A percentile compares a stretch with the other conserved stretches of the same genome.
Evolutionary conservation across 2,329 filamentous ascomycete genomes (phyloP).

Genomic region (Trichophaea hybrida): DNA sequence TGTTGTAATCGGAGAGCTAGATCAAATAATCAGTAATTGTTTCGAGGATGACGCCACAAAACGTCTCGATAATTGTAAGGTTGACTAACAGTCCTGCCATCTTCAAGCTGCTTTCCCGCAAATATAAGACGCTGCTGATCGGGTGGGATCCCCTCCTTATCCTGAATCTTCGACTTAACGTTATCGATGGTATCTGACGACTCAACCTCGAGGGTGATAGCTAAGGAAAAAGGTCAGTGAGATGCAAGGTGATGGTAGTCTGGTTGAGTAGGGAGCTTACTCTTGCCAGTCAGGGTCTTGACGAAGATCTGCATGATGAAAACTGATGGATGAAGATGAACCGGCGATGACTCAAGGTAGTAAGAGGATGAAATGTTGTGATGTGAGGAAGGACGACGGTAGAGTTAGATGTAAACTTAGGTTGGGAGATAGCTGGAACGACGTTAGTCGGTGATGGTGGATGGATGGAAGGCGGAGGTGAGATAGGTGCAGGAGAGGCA

Average conservation of each 20-base stretch:
- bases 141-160: constrained; percentile 99
- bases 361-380: background rate
- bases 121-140: constrained; percentile 99
- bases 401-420: background rate
- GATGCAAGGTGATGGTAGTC: background rate
- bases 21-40: background rate
- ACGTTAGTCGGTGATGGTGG: no score
- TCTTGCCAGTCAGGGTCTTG: constrained; percentile 94
- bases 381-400: background rate
- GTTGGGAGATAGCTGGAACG: no score
- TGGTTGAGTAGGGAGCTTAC: background rate
- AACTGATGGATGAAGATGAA: background rate
- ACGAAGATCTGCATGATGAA: constrained; percentile 60
- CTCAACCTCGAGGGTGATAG: constrained; percentile 99
- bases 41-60: background rate
- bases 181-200: constrained; percentile 99
- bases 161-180: constrained; percentile 98
- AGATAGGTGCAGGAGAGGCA: no score
- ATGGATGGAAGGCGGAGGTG: no score
- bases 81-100: constrained; percentile 66
- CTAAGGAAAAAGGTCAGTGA: constrained; percentile 14
- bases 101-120: constrained; percentile 99
- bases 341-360: background rate
- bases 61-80: constrained; percentile 35
- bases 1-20: constrained; percentile 94